A percentile compares a stretch with the other conserved stretches of the same genome.
Evolutionary conservation across 169 alveolate species (phyloP).

Genomic region (Amoebophrya sp.): DNA sequence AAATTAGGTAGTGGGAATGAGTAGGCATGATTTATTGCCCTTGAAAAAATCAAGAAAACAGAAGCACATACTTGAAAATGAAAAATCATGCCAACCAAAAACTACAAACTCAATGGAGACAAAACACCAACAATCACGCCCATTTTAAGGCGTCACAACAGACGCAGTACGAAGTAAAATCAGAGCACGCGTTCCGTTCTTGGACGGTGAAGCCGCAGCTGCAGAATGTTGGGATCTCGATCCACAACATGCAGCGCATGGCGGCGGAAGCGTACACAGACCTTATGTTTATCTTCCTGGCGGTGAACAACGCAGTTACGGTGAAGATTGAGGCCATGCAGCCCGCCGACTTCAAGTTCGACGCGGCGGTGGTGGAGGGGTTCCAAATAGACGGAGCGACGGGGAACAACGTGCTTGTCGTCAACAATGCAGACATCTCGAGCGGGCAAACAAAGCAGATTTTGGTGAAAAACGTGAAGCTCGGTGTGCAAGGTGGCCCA

Average conservation of each 20-base stretch:
- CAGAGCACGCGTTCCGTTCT: background rate
- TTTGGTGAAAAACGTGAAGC: background rate
- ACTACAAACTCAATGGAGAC: too few relatives aligned
- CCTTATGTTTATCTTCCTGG: background rate
- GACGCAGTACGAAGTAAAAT: background rate
- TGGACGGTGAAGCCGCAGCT: constrained; percentile 23
- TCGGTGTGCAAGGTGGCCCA: constrained; percentile 5
- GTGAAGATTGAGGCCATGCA: constrained; percentile 4
- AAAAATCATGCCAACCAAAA: too few relatives aligned
- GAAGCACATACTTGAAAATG: too few relatives aligned
- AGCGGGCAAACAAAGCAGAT: background rate
- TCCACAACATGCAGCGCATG: background rate
- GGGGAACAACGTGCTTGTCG: background rate
- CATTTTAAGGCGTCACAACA: background rate
- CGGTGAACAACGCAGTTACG: constrained; percentile 16
- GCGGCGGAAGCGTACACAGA: constrained; percentile 14
- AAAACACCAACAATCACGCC: too few relatives aligned
- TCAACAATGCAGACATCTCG: background rate
- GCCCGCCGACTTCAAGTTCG: background rate
- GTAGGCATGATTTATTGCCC: too few relatives aligned
- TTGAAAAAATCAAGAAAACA: too few relatives aligned
- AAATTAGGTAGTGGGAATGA: too few relatives aligned
- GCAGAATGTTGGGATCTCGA: background rate
- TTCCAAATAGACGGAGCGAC: constrained; percentile 17
- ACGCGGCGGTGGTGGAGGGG: background rate